Conservation (phyloP, 164 flowering plant genomes). For the Annona cherimola region DNA sequence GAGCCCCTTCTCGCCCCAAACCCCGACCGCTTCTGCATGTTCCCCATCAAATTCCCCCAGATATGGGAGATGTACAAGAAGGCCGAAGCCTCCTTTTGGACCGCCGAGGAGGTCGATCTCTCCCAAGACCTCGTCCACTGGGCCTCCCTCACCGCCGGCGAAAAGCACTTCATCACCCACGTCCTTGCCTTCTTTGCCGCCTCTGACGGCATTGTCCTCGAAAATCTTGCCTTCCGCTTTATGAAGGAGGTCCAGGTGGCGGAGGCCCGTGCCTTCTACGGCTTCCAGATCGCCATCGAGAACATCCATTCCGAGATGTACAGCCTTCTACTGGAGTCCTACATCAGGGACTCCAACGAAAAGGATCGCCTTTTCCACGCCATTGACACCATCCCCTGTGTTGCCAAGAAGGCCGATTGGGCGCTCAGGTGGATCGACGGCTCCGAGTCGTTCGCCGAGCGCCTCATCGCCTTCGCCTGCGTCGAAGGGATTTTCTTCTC, state of each 20-base stretch:
- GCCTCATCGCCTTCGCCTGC: conserved; percentile 77
- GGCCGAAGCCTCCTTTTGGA: conserved; percentile 92
- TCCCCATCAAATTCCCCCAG: conserved; percentile 78
- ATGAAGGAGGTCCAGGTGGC: conserved; percentile 82
- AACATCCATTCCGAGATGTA: conserved; percentile 97
- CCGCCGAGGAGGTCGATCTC: conserved; percentile 87
- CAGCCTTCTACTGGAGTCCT: conserved; percentile 62
- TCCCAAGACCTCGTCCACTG: conserved; percentile 72
- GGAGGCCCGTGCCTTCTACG: conserved; percentile 88
- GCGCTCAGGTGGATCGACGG: conserved; percentile 82
- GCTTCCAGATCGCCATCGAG: conserved; percentile 90
- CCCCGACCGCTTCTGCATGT: conserved; percentile 93
- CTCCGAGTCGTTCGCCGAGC: conserved; percentile 68
- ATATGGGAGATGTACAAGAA: conserved; percentile 99
- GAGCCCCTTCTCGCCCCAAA: conserved; percentile 75
- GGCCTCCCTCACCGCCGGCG: conserved; percentile 33
- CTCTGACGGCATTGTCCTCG: conserved; percentile 86
- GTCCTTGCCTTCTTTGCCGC: conserved; percentile 95
- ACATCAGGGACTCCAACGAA: conserved; percentile 59
- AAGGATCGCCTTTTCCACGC: conserved; percentile 62
- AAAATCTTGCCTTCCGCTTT: conserved; percentile 80
- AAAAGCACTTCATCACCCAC: conserved; percentile 76
- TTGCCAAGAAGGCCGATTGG: conserved; percentile 76
- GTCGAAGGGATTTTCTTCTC: conserved; percentile 95
- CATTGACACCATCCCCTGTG: conserved; percentile 76